These are phyloP conservation scores for Candida pseudoglaebosa DNA, from an alignment of 805 yeast species.

Conservation along the genomic window DNA sequence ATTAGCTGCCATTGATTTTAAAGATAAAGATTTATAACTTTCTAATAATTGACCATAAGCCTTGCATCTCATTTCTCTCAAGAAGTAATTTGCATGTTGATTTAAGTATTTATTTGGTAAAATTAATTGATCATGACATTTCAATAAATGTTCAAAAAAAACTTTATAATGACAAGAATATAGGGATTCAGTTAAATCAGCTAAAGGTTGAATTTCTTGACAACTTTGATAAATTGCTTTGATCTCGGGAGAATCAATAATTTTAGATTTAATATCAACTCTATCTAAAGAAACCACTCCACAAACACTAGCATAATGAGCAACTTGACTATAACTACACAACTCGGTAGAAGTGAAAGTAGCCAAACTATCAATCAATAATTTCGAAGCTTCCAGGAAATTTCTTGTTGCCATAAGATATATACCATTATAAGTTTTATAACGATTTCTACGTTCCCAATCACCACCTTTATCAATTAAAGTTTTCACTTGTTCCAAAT, in stretches of 20 bases:
- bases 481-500: constrained; percentile 65
- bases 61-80: constrained; percentile 91
- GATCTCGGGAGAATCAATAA: constrained; percentile 92
- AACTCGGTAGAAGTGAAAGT: constrained; percentile 93
- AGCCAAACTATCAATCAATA: constrained; percentile 86
- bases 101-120: constrained; percentile 59
- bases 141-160: constrained; percentile 72
- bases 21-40: constrained; percentile 84
- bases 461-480: constrained; percentile 96
- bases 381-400: constrained; percentile 77
- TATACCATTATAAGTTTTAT: constrained; percentile 86
- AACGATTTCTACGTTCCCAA: constrained; percentile 97
- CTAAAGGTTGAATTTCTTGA: constrained; percentile 71
- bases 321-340: constrained; percentile 84
- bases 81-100: constrained; percentile 76
- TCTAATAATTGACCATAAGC: constrained; percentile 93
- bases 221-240: constrained; percentile 73
- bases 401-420: constrained; percentile 80
- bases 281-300: constrained; percentile 82
- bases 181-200: constrained; percentile 77
- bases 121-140: constrained; percentile 71
- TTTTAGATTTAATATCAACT: constrained; percentile 74
- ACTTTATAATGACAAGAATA: constrained; percentile 84
- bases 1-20: constrained; percentile 89
- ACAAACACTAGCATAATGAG: constrained; percentile 81